These are phyloP conservation scores for Solanum stenotomum DNA, from an alignment of 257 asterid species.

Conservation along the genomic window DNA sequence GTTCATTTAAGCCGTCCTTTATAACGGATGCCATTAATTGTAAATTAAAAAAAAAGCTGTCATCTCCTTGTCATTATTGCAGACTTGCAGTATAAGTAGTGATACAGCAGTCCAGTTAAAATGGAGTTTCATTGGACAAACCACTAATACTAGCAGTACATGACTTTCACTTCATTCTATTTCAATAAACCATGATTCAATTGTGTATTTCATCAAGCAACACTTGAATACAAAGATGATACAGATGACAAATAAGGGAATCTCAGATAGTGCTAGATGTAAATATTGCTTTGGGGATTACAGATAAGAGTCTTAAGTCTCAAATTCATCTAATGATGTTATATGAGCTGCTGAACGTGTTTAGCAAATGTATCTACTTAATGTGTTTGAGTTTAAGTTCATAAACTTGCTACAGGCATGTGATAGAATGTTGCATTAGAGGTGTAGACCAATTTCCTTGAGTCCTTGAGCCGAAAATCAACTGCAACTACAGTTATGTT, in stretches of 20 bases:
- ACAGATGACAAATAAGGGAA: not conserved
- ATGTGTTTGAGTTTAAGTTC: slow-evolving; percentile 4
- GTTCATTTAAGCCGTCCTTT: not conserved
- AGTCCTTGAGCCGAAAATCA: slow-evolving; percentile 47
- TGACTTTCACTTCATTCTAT: not conserved
- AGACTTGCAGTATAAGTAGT: not conserved
- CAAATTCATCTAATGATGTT: not conserved
- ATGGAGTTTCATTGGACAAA: not conserved
- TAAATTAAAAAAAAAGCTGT: not conserved
- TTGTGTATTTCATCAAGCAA: not conserved
- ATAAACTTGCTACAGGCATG: slow-evolving; percentile 59
- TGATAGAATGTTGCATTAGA: slow-evolving; percentile 64
- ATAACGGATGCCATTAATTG: not conserved
- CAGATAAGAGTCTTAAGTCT: not conserved
- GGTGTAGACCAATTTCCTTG: slow-evolving; percentile 41
- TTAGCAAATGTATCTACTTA: not conserved
- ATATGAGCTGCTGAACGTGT: not conserved
- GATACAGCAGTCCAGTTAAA: not conserved
- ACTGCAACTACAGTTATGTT: slow-evolving; percentile 58
- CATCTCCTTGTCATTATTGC: not conserved
- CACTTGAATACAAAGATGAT: not conserved
- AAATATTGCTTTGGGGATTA: not conserved
- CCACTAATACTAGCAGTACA: not conserved
- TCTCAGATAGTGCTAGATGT: not conserved
- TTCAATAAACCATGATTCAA: not conserved